Conservation (phyloP, 2,329 filamentous ascomycete species). For the Scortechinia acanthostroma region DNA sequence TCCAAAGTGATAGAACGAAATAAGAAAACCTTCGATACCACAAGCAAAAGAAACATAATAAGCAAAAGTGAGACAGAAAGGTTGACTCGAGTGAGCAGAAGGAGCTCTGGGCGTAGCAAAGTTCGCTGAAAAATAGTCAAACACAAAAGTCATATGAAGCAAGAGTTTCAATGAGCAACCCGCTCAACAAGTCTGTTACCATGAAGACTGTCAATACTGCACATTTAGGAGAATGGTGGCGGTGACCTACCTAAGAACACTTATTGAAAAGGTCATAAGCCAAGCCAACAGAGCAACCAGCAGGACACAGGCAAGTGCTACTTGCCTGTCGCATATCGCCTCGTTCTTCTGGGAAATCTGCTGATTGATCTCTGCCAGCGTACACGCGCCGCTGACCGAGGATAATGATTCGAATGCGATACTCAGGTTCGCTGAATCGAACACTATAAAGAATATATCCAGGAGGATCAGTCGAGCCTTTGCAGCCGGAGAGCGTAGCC, state of each 20-base stretch:
- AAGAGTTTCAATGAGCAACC: background rate
- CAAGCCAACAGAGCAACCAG: conserved; percentile 80
- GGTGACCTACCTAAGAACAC: conserved; percentile 66
- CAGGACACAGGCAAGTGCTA: conserved; percentile 71
- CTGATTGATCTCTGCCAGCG: conserved; percentile 37
- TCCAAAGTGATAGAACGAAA: no score
- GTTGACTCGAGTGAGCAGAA: no score
- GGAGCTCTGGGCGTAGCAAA: no score
- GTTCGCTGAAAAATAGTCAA: no score
- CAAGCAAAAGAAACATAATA: no score
- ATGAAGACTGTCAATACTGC: conserved; percentile 10
- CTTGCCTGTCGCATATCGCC: conserved; percentile 54
- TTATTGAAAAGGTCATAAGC: conserved; percentile 83
- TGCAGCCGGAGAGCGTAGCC: conserved; percentile 72
- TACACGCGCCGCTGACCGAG: conserved; percentile 41
- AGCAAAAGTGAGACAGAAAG: no score
- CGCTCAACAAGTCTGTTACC: background rate
- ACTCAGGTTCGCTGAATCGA: conserved; percentile 87
- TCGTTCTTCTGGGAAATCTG: conserved; percentile 17
- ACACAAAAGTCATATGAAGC: no score
- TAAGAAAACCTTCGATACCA: no score
- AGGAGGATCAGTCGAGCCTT: conserved; percentile 87
- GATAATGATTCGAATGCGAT: conserved; percentile 79
- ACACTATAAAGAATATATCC: conserved; percentile 93
- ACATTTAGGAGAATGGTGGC: conserved; percentile 48